Evolutionary conservation across 2,329 filamentous ascomycete genomes (phyloP).

Genomic region (Pseudocercospora fijiensis): DNA sequence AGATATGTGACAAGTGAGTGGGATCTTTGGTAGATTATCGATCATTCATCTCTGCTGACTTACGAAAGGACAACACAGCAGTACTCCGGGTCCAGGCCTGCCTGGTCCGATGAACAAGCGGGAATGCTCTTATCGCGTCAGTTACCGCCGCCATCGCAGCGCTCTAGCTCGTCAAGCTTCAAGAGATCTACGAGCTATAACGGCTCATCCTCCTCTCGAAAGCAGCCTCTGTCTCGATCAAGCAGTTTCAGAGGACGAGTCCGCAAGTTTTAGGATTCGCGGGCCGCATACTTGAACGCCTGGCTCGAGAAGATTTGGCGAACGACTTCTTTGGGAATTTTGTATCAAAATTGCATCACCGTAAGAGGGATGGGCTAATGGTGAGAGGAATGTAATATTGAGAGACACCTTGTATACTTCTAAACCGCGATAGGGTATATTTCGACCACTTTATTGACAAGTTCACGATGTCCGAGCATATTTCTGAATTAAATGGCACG

Average conservation of each 20-base stretch:
- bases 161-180: neutral
- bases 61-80: neutral
- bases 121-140: neutral
- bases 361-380: neutral
- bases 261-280: neutral
- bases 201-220: neutral
- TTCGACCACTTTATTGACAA: too few species aligned
- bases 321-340: neutral
- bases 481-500: too few species aligned
- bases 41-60: neutral
- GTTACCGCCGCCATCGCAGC: neutral
- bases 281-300: neutral
- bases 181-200: neutral
- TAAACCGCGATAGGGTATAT: too few species aligned
- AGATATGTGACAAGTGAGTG: conserved; percentile 24
- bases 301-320: neutral
- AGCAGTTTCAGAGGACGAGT: neutral
- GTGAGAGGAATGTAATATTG: neutral
- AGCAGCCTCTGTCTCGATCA: neutral
- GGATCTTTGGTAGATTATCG: neutral
- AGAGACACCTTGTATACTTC: neutral
- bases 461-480: too few species aligned
- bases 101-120: neutral
- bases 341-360: neutral
- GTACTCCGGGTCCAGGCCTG: neutral